Evolutionary conservation across 176 grass and related monocot species (phyloP), one percentile per base, ranked within the genome.

Genomic region (Areca catechu): DNA sequence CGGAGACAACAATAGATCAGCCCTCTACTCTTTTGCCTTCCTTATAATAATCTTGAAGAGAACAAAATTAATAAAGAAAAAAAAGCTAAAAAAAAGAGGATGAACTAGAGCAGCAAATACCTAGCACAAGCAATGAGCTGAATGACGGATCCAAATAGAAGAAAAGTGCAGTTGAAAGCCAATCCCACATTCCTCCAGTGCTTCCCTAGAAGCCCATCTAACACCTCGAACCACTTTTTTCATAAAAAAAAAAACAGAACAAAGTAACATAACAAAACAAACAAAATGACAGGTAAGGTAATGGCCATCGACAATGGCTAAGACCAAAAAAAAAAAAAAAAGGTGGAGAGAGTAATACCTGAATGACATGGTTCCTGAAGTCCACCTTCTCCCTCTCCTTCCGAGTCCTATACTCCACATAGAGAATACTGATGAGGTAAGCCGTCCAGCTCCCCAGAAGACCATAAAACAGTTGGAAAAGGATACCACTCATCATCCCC

Each of bases 101-200:
- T 22, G 43, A 50, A 20, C 15, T 4, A n/a, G 63, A 53, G 61
- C 34, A 34, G 37, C 4, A 23, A 19, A 19, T 85, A 98, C 93
- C 93, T 98, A 34, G 93, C 93, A 54, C 93, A 98, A 5, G 88
- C 93, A 24, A 98, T 98, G 47, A 98, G 93, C 82, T 98, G 93
- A 75, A 98, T 98, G 74, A 98, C 93, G 7, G 93, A 98, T 17
- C 93, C 93, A 73, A 98, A 98, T 56, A 98, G 93, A 53, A 98
- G 88, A 69, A 98, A 98, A 5, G 93, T 98, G 84, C 93, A 92
- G 68, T 98, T 98, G 71, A 98, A 98, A 49, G 84, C 93, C 19
- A 98, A 82, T 60, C 93, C 93, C 30, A 89, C 88, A 62, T 98
- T 92, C 20, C 93, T 85, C 93, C 93, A 98, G 73, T 98, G 88